Percentiles rank a stretch among this genome's conserved stretches.
Evolutionary conservation across 2,329 filamentous ascomycete genomes (phyloP).

Genomic region (Tolypocladium inflatum): DNA sequence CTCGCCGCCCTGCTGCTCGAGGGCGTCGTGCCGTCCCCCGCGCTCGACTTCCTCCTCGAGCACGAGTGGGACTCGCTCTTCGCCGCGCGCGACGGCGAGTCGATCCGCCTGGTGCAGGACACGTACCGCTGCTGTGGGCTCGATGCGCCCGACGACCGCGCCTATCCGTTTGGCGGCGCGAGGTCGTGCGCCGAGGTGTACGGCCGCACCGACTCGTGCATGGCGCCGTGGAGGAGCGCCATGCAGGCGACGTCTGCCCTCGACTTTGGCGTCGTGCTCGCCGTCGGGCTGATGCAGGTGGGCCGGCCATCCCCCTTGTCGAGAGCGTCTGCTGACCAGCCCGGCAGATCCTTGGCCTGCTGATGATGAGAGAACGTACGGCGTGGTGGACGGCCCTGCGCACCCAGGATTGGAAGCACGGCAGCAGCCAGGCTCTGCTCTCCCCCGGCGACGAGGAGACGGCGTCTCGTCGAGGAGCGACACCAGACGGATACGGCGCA

Average conservation of each 20-base stretch:
- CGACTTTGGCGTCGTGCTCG: conserved; percentile 43
- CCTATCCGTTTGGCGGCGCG: conserved; percentile 46
- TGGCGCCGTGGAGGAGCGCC: conserved; percentile 44
- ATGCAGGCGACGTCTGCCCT: conserved; percentile 44
- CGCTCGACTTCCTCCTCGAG: conserved; percentile 43
- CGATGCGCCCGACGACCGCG: conserved; percentile 44
- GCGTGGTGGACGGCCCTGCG: conserved; percentile 20
- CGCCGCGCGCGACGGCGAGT: conserved; percentile 33
- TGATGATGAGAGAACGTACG: conserved; percentile 17
- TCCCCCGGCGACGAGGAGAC: conserved; percentile 18
- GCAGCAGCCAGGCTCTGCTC: conserved; percentile 15
- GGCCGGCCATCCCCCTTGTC: conserved; percentile 1
- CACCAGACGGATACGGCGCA: conserved; percentile 1
- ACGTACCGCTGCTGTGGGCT: conserved; percentile 58
- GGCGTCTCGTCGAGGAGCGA: conserved; percentile 4
- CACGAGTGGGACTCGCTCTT: conserved; percentile 47
- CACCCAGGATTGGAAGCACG: conserved; percentile 8
- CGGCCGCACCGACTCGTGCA: conserved; percentile 36
- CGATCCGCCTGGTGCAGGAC: conserved; percentile 55
- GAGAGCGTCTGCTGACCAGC: background rate
- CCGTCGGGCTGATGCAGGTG: conserved; percentile 48
- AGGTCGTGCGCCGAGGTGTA: conserved; percentile 35
- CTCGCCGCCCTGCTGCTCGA: conserved; percentile 34
- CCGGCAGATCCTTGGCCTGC: conserved; percentile 18
- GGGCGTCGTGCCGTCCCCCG: conserved; percentile 20